Conservation (phyloP, 2,329 filamentous ascomycete genomes). For the Dactylella cylindrospora region DNA sequence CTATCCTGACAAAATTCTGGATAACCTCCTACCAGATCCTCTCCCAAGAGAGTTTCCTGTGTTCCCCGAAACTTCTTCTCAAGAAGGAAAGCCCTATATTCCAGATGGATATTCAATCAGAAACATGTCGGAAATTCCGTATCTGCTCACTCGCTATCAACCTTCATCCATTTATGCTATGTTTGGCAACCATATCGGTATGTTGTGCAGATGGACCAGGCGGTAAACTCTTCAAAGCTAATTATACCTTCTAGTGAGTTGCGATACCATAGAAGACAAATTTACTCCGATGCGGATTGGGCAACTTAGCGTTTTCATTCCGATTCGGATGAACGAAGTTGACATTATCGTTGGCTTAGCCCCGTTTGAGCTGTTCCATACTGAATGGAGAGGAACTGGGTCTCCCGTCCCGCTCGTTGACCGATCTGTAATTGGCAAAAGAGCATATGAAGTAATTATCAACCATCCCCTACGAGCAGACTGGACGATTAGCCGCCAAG, state of each 20-base stretch:
- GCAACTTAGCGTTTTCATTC: conserved; percentile 26
- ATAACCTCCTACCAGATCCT: too few relatives aligned
- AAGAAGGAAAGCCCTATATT: conserved; percentile 16
- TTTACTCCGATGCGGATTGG: conserved; percentile 23
- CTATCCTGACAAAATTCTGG: too few relatives aligned
- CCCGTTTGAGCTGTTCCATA: conserved; percentile 28
- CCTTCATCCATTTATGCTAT: conserved; percentile 17
- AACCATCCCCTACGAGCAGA: conserved; percentile 5
- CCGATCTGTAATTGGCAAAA: conserved; percentile 26
- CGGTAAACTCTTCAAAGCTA: too few relatives aligned
- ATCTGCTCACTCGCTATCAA: conserved; percentile 5
- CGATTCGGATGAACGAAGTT: conserved; percentile 14
- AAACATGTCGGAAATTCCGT: conserved; percentile 17
- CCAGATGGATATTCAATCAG: conserved; percentile 16
- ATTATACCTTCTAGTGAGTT: conserved; percentile 8
- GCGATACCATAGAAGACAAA: conserved; percentile 17
- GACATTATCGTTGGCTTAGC: conserved; percentile 29
- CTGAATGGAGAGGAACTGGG: conserved; percentile 22
- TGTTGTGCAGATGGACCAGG: background rate
- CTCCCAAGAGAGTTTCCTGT: too few relatives aligned
- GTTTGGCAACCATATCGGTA: conserved; percentile 32
- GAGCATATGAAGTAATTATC: conserved; percentile 23
- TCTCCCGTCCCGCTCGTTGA: conserved; percentile 9
- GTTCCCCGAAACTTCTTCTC: too few relatives aligned
- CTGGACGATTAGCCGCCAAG: conserved; percentile 5